These are phyloP conservation scores for Rhodotorula sp. DNA, from an alignment of 1,284 basidiomycete species.

Conservation along the genomic window DNA sequence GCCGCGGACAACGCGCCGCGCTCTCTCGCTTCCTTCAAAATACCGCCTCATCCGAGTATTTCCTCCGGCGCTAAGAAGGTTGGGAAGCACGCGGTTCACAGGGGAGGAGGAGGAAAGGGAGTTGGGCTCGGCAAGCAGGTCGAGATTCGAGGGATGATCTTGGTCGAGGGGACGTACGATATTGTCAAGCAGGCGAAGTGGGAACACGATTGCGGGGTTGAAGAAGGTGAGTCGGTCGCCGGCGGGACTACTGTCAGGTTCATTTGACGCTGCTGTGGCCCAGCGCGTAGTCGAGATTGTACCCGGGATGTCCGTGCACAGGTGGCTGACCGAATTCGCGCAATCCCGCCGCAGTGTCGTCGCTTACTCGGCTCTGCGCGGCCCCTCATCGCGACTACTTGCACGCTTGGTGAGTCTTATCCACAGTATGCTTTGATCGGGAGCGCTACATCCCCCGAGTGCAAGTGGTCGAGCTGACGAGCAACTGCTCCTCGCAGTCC, in stretches of 20 bases:
- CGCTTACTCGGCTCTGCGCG: constrained; percentile 16
- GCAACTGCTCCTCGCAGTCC: constrained; percentile 44
- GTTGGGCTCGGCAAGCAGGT: not conserved
- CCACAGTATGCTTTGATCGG: not conserved
- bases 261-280: too few species aligned
- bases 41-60: too few species aligned
- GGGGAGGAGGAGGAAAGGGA: not conserved
- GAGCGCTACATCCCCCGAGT: too few species aligned
- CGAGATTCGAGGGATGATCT: constrained; percentile 29
- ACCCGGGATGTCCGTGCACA: too few species aligned
- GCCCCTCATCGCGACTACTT: constrained; percentile 9
- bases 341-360: constrained; percentile 19
- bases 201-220: constrained; percentile 26
- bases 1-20: too few species aligned
- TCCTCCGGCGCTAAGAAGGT: too few species aligned
- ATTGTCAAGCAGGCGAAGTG: constrained; percentile 36
- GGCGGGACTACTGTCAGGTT: not conserved
- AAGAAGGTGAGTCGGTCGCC: constrained; percentile 7
- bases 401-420: constrained; percentile 22
- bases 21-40: too few species aligned
- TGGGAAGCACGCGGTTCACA: not conserved
- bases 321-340: too few species aligned
- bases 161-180: constrained; percentile 40
- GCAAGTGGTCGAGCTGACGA: constrained; percentile 23
- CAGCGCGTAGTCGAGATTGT: too few species aligned